Base-by-base conservation (phyloP, 495 filamentous ascomycete genomes). In the Penicillium diatomitis region DNA sequence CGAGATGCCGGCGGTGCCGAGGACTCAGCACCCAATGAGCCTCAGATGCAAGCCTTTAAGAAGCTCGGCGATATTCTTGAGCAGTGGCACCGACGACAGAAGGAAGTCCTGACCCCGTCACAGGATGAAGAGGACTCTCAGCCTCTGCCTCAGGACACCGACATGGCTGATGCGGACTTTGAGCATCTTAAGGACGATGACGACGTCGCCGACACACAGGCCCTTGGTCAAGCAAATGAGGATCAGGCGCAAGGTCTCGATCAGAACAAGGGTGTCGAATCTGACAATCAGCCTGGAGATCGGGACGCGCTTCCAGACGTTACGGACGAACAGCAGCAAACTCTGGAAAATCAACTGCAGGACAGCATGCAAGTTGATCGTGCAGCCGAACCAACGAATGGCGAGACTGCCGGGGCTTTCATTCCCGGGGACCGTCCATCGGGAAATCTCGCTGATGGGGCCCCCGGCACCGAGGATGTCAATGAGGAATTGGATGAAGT, bases 31-130 rank as follows among this genome's bases (percentile, higher is more conserved):
- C 77, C 80, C 39, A 75, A 81, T 38, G 76, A 85, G 44, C 70
- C 69, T 53, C 68, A 75, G 38, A 57, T 70, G 32, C 68, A 73
- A 47, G 82, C 88, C 2, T 95, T 95, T 73, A 88, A 91, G 69
- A 91, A 92, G 51, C 76, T 99, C 47, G 94, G 94, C 2, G 88
- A 96, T 70, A 83, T 85, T 20, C 74, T 99, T n/a, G 90, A 96
- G 56, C 74, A 83, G 53, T 99, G 90, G 90, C 88, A 96, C 64
- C 80, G 84, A 37, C 83, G 82, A 53, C 86, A 90, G 54, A 75
- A 78, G 30, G 80, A 94, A 48, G 96, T 99, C 47, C 69, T 78
- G 53, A 76, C 85, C 46, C 75, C 85, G 7, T 74, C 78, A 34
- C 71, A 87, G 44, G 76, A 86, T 41, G 73, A 84, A 37, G 70